phyloP scores from a whole-genome alignment of 805 yeast species.

The Saccharomyces jurei region DNA sequence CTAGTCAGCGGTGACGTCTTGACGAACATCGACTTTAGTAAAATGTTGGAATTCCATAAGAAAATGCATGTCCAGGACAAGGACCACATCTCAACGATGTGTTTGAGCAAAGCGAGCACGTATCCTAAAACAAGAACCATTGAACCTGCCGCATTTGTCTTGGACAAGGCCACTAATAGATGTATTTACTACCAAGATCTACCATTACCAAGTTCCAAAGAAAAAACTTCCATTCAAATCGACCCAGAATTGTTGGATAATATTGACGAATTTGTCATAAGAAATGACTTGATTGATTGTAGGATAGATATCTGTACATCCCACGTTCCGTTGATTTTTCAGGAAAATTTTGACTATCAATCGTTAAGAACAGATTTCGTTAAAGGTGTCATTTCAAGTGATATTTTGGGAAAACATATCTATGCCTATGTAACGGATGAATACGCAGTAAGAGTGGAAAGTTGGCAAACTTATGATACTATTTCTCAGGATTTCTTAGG shows the following conservation, averaged over 20 bases:
- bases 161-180: conserved; percentile 64
- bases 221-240: conserved; percentile 46
- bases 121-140: conserved; percentile 77
- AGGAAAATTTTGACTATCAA: conserved; percentile 94
- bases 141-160: conserved; percentile 77
- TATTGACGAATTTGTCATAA: conserved; percentile 65
- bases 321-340: conserved; percentile 89
- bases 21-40: conserved; percentile 76
- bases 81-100: conserved; percentile 93
- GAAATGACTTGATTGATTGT: conserved; percentile 94
- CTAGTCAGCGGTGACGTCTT: conserved; percentile 91
- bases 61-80: conserved; percentile 65
- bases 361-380: conserved; percentile 78
- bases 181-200: conserved; percentile 81
- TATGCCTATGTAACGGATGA: conserved; percentile 79
- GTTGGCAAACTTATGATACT: conserved; percentile 89
- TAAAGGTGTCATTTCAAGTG: conserved; percentile 83
- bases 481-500: conserved; percentile 83
- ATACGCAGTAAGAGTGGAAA: conserved; percentile 92
- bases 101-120: conserved; percentile 75
- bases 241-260: conserved; percentile 77
- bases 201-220: conserved; percentile 43
- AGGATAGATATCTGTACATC: conserved; percentile 93
- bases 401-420: conserved; percentile 80
- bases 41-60: conserved; percentile 66